Percentiles rank a stretch among this genome's conserved stretches.
Evolutionary conservation across 768 basidiomycete genomes (phyloP).

Genomic region (Pholiota microspora): DNA sequence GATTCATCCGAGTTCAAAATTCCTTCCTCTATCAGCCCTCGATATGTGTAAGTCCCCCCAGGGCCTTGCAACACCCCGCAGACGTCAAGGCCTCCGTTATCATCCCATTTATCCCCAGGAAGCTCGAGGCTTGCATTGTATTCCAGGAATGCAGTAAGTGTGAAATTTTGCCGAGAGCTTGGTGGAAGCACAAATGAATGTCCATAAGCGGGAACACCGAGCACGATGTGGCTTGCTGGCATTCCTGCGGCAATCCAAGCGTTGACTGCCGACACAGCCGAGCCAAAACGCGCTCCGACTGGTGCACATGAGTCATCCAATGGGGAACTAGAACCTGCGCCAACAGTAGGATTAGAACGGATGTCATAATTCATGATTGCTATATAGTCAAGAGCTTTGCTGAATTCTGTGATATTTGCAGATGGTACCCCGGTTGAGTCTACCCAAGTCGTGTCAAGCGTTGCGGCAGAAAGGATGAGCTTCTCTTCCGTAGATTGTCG

Average conservation of each 20-base stretch:
- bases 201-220: constrained; percentile 85
- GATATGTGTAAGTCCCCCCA: constrained; percentile 60
- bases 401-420: constrained; percentile 64
- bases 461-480: constrained; percentile 72
- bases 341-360: constrained; percentile 47
- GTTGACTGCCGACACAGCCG: constrained; percentile 69
- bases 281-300: constrained; percentile 58
- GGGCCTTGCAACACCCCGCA: constrained; percentile 57
- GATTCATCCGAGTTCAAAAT: constrained; percentile 49
- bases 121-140: constrained; percentile 46
- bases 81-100: constrained; percentile 42
- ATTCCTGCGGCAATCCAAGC: constrained; percentile 81
- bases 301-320: constrained; percentile 75
- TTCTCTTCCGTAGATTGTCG: constrained; percentile 52
- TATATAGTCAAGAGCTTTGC: constrained; percentile 72
- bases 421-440: constrained; percentile 55
- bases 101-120: constrained; percentile 58
- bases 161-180: constrained; percentile 31
- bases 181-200: constrained; percentile 61
- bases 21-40: constrained; percentile 56
- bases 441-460: constrained; percentile 62
- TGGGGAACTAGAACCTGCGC: constrained; percentile 82
- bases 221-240: constrained; percentile 65
- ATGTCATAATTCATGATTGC: constrained; percentile 73
- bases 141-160: constrained; percentile 36